Base-by-base conservation (phyloP, 2,329 filamentous ascomycete species). In the Chrysoporthe puriensis region DNA sequence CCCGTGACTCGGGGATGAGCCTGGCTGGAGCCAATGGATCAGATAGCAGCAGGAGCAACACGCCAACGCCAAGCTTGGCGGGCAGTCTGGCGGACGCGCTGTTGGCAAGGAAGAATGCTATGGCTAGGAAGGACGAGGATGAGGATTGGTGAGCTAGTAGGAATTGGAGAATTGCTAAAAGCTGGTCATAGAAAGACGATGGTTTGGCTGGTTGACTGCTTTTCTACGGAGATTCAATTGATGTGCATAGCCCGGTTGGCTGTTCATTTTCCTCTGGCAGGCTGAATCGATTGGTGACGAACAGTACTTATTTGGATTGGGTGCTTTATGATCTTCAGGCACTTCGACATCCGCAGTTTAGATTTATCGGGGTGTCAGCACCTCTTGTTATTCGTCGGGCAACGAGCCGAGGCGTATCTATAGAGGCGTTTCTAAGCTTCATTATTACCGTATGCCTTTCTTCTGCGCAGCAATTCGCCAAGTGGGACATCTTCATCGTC, bases 41-140 rank as follows among this genome's bases (percentile, higher is more conserved):
- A 64, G 87, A 82, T 62, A 85, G 86, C 63, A 92, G 90, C 73
- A 87, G 90, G 50, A 91, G 89, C 72, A 89, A 83, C 70, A 93
- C 91, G 4, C 90, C 91, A 3, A 93, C 87, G 48, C 87, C 90
- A 16, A 92, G 90, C 76, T 77, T 93, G 69, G 90, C 88, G 3
- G 91, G 90, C 61, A 92, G 91, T 58, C 79, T 96, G 72, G 92
- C 92, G 2, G 91, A 94, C 76, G 91, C 91, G n/a, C 80, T 96
- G 73, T 82, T 91, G 73, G 90, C 91, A 56, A 84, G 92, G 73
- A 91, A 94, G 81, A 89, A 87, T 71, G 91, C 90, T 6, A 93
- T 93, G 90, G 88, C 90, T 74, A 88, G 85, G 74, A 88, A 87
- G 77, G 86, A 90, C 26, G 88, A 91, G 21, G 89, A 91, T 59